Conservation (phyloP, 2,329 filamentous ascomycete species). For the Curvularia eragrostidis region DNA sequence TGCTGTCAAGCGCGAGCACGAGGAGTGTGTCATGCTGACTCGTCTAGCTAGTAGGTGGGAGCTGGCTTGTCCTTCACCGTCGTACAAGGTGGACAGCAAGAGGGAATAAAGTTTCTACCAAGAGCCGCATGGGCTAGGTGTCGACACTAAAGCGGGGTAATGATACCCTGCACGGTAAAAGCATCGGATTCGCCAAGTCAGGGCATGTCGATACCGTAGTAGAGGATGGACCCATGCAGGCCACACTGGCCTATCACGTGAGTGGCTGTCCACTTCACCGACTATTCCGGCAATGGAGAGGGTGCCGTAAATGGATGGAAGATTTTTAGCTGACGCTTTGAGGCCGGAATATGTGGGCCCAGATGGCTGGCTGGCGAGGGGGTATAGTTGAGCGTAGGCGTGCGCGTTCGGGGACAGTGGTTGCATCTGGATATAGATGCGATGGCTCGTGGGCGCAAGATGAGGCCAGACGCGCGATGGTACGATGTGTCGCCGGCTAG, state of each 20-base stretch:
- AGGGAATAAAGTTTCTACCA: conserved; percentile 43
- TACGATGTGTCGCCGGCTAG: too few species aligned
- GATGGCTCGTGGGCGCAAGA: too few species aligned
- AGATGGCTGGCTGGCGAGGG: conserved; percentile 49
- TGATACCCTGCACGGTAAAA: conserved; percentile 22
- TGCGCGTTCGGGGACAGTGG: conserved; percentile 45
- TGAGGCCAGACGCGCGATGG: conserved; percentile 20
- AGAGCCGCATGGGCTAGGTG: conserved; percentile 7
- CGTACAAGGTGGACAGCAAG: conserved; percentile 45
- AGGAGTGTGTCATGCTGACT: conserved; percentile 54
- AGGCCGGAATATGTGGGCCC: conserved; percentile 26
- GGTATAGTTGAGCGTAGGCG: conserved; percentile 45
- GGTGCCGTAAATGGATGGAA: conserved; percentile 48
- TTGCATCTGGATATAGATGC: conserved; percentile 53
- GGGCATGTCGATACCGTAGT: conserved; percentile 8
- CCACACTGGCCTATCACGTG: conserved; percentile 24
- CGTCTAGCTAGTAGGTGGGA: conserved; percentile 41
- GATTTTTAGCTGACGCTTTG: conserved; percentile 36
- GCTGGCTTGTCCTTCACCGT: conserved; percentile 27
- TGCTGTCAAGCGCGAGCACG: conserved; percentile 44
- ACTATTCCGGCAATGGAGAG: conserved; percentile 49
- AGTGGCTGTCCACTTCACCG: conserved; percentile 46
- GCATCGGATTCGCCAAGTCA: conserved; percentile 27
- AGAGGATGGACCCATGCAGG: neutral
- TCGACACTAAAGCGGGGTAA: conserved; percentile 5